A percentile compares a stretch with the other conserved stretches of the same genome.
Evolutionary conservation across 2,329 filamentous ascomycete genomes (phyloP).

Genomic region (Nigrograna mackinnonii): DNA sequence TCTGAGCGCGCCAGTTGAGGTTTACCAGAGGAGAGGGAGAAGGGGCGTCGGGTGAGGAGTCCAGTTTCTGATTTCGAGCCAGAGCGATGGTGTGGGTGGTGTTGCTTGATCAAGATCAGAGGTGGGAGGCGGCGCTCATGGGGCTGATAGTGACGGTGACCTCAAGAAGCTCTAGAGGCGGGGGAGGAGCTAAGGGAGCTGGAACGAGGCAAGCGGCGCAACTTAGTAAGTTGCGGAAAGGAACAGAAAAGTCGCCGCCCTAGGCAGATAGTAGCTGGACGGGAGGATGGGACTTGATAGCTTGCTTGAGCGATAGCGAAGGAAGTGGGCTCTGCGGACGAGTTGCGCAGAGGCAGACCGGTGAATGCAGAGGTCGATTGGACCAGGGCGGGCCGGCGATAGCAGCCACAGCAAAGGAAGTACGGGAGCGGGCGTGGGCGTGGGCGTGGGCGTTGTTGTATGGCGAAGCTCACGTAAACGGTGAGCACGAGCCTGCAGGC

Average conservation of each 20-base stretch:
- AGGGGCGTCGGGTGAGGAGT: conserved; percentile 37
- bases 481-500: too few relatives aligned
- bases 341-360: conserved; percentile 26
- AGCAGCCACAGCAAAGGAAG: too few relatives aligned
- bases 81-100: conserved; percentile 37
- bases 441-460: too few relatives aligned
- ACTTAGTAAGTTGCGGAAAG: conserved; percentile 21
- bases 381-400: conserved; percentile 2
- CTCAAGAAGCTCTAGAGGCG: conserved; percentile 30
- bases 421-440: too few relatives aligned
- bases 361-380: conserved; percentile 21
- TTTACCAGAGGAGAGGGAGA: conserved; percentile 23
- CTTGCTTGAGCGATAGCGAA: conserved; percentile 3
- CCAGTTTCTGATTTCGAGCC: conserved; percentile 40
- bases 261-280: too few relatives aligned
- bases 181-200: conserved; percentile 21
- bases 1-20: conserved; percentile 27
- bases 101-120: too few relatives aligned
- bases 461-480: too few relatives aligned
- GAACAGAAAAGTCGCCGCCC: conserved; percentile 18
- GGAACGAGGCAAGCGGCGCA: conserved; percentile 22
- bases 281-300: too few relatives aligned
- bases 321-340: conserved; percentile 11
- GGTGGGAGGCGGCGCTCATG: conserved; percentile 20
- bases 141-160: conserved; percentile 17